Base-by-base conservation (phyloP, 805 yeast species). In the Ogataea ganodermae region DNA sequence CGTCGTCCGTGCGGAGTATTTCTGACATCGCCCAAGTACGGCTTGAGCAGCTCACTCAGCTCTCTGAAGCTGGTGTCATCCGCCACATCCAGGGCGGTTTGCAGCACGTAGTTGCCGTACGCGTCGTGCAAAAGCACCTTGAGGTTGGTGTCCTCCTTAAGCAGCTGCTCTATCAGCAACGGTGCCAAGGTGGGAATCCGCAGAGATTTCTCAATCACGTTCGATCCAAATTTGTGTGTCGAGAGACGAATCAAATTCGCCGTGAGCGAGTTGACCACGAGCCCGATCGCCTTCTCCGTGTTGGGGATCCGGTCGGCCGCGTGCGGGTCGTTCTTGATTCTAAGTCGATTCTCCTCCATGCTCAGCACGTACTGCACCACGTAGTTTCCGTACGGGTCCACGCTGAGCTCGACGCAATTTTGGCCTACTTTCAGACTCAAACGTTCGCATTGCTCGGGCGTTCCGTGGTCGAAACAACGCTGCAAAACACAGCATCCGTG, bases 401-500 rank as follows among this genome's bases (percentile, higher is more conserved):
- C 75, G 14, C 95, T 83, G 44, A 94, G 75, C 30, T 74, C 75
- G 39, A 83, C 76, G 31, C 95, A 82, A 59, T 83, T 75, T 43
- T 74, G 75, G 17, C 94, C 86, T 37, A 92, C 84, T 52, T 79
- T 79, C 22, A 74, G 63, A 20, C 89, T 83, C 46, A 94, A 74
- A 50, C 78, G 81, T 53, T 74, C 73, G 47, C 89, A 78, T 67
- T 94, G 97, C 32, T 69, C 74, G 3, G 70, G 69, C 18, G 83
- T 78, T 3, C 98, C 97, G 66, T 86, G 88, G 67, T 94, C 98
- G 58, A 94, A 77, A 67, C 98, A 91, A 59, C 98, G 79, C 70
- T 92, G 99, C 48, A 92, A 74, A 21, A 92, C 98, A 68, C 98
- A 92, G 71, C 99, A 94, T 6, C 98, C 99, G 63, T 94, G 98